Base-by-base conservation (phyloP, 164 flowering plant species). In the Macadamia integrifolia region DNA sequence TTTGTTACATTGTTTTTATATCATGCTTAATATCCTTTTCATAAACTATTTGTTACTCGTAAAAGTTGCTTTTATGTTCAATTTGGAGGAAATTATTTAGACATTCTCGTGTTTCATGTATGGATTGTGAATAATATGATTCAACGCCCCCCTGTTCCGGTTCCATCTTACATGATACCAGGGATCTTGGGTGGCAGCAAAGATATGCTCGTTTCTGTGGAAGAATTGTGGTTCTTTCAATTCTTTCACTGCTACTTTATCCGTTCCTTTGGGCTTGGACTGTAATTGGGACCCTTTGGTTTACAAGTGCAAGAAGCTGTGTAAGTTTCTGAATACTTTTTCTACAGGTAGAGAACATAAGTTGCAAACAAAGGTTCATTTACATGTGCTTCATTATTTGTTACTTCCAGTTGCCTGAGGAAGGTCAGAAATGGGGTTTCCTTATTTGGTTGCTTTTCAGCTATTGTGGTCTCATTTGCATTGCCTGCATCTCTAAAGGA, bases 191-290 rank as follows among this genome's bases (percentile, higher is more conserved):
- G 17, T 80, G 85, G 92, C 99, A 92, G 79, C 99, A 92, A 76
- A 83, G 92, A 61, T 83, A 88, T 77, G 86, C 90, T 62, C 96
- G 89, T n/a, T 95, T 95, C 72, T 83, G 87, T 84, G 98, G 99
- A 69, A 87, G 98, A 74, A 64, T 90, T 65, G 91, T 83, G 66
- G 98, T 95, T 75, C 86, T 95, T 56, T 91, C 96, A 62, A 64
- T 87, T 71, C 86, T 95, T 62, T 79, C 88, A 10, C 68, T 91
- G 71, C 71, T 89, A 18, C 86, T 95, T 15, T 92, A 88, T 77
- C 99, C 99, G 50, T 95, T 95, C 72, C 86, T 95, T 53, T 91
- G 96, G 96, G 87, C 87, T 53, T 95, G 99, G 98, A 95, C 97
- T 66, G 73, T 92, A 63, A 84, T 89, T 79, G 99, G 99, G 62